Evolutionary conservation across 352 stramenopile species (phyloP).

Genomic region (Pythium volutum): DNA sequence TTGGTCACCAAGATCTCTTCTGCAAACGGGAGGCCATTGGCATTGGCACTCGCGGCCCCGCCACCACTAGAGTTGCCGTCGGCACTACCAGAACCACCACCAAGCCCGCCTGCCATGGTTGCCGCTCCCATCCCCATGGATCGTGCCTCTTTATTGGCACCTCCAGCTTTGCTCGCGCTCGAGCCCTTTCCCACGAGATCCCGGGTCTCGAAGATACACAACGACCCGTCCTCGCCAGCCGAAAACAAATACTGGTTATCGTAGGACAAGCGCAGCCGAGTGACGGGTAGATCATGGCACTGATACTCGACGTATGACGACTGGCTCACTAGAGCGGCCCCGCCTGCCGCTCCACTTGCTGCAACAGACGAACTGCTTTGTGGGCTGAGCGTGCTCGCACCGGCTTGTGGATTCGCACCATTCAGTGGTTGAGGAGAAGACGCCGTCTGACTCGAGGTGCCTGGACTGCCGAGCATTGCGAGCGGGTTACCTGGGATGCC

Average conservation of each 20-base stretch:
- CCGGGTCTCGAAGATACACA: constrained; percentile 90
- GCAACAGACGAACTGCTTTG: constrained; percentile 4
- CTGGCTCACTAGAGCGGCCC: constrained; percentile 15
- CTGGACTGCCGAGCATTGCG: constrained; percentile 14
- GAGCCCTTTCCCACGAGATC: constrained; percentile 51
- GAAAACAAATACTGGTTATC: constrained; percentile 93
- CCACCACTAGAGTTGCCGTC: constrained; percentile 22
- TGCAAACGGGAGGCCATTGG: constrained; percentile 72
- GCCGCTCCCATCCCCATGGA: constrained; percentile 19
- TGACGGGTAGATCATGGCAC: constrained; percentile 77
- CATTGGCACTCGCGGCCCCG: constrained; percentile 38
- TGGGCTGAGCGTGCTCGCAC: constrained; percentile 18
- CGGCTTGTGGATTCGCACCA: constrained; percentile 15
- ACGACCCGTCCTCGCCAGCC: constrained; percentile 88
- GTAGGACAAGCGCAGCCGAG: constrained; percentile 67
- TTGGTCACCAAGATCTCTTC: constrained; percentile 95
- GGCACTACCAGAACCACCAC: constrained; percentile 27
- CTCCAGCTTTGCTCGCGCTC: constrained; percentile 20
- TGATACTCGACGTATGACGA: constrained; percentile 61
- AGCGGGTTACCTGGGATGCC: not conserved
- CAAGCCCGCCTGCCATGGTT: not conserved
- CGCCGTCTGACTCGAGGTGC: constrained; percentile 1
- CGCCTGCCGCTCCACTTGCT: not conserved
- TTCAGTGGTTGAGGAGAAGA: constrained; percentile 25
- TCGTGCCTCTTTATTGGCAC: constrained; percentile 24